Conservation (phyloP, 2,329 filamentous ascomycete genomes). For the Penicillium brasilianum region DNA sequence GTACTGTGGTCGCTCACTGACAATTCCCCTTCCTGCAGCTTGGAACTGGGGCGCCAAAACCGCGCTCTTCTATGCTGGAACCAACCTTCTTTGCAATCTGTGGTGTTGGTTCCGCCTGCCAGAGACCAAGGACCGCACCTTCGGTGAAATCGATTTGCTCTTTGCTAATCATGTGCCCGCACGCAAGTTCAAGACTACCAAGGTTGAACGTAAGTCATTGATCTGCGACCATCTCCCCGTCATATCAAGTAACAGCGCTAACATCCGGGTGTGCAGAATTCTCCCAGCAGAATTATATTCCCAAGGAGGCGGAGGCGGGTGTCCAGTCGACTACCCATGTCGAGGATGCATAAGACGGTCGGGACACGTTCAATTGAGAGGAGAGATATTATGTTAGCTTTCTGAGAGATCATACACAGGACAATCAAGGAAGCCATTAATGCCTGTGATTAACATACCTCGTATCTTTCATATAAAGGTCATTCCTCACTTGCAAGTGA, state of each 20-base stretch:
- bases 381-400: too few relatives aligned
- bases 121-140: conserved; percentile 45
- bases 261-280: not conserved
- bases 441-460: too few relatives aligned
- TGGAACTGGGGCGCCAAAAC: conserved; percentile 47
- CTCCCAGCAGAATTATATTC: not conserved
- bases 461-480: too few relatives aligned
- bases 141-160: conserved; percentile 48
- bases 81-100: conserved; percentile 30
- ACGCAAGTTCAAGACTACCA: conserved; percentile 42
- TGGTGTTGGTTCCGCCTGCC: conserved; percentile 48
- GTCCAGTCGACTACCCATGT: not conserved
- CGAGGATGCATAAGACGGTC: not conserved
- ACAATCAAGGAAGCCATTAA: too few relatives aligned
- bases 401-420: too few relatives aligned
- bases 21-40: conserved; percentile 32
- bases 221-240: not conserved
- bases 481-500: too few relatives aligned
- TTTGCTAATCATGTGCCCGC: conserved; percentile 47
- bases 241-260: not conserved
- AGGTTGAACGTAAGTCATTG: conserved; percentile 8
- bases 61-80: conserved; percentile 46
- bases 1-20: not conserved
- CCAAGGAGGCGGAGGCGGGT: not conserved
- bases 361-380: too few relatives aligned